These are phyloP conservation scores for Penicillium psychrofluorescens DNA, from an alignment of 495 filamentous ascomycete genomes.

Conservation along the genomic window DNA sequence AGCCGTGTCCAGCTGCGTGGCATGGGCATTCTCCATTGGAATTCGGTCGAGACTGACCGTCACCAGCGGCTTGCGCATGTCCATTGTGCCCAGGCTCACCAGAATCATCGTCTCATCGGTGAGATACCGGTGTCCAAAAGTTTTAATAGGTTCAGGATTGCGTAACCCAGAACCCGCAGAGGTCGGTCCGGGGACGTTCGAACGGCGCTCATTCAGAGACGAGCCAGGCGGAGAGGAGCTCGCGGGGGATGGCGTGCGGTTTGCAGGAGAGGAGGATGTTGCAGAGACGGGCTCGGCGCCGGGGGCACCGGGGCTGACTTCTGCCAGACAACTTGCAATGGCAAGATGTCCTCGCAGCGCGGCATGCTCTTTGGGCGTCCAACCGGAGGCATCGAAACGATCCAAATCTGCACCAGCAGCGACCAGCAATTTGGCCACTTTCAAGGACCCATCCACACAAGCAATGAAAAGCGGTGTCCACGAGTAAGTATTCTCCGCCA, in stretches of 20 bases:
- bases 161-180: conserved; percentile 29
- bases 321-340: conserved; percentile 62
- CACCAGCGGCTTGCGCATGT: conserved; percentile 71
- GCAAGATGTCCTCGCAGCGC: conserved; percentile 77
- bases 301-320: conserved; percentile 37
- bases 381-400: conserved; percentile 75
- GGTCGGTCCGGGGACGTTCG: conserved; percentile 32
- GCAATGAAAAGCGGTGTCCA: conserved; percentile 95
- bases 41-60: conserved; percentile 87
- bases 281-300: conserved; percentile 24
- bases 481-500: conserved; percentile 75
- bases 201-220: conserved; percentile 47
- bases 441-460: conserved; percentile 74
- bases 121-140: conserved; percentile 93
- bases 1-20: conserved; percentile 88
- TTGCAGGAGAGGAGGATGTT: conserved; percentile 17
- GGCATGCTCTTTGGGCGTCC: conserved; percentile 93
- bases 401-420: conserved; percentile 68
- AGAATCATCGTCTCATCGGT: conserved; percentile 82
- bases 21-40: conserved; percentile 77
- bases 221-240: conserved; percentile 38
- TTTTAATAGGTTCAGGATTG: conserved; percentile 70
- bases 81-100: conserved; percentile 90
- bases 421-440: conserved; percentile 70
- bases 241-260: conserved; percentile 4